Conservation (phyloP, 2,329 filamentous ascomycete genomes). For the Phaeophleospora eucalypticola region DNA sequence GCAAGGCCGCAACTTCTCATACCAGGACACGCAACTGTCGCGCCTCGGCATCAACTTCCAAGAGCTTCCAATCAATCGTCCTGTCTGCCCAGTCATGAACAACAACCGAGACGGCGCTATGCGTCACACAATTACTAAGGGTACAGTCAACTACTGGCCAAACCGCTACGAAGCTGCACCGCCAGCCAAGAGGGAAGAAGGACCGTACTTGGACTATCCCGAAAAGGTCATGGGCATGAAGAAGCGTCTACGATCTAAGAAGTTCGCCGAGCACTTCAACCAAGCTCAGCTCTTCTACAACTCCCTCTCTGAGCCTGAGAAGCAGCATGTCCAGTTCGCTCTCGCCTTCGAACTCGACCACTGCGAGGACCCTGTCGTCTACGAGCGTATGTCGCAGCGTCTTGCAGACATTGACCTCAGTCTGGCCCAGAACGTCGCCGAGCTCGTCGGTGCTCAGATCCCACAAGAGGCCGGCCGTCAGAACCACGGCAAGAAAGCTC, state of each 20-base stretch:
- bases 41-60: conserved; percentile 72
- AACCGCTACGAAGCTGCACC: conserved; percentile 64
- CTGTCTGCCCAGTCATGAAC: conserved; percentile 38
- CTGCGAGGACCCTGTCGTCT: conserved; percentile 74
- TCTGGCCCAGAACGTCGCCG: conserved; percentile 65
- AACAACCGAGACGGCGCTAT: conserved; percentile 44
- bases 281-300: conserved; percentile 84
- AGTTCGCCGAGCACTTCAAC: conserved; percentile 73
- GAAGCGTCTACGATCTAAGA: conserved; percentile 61
- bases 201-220: conserved; percentile 65
- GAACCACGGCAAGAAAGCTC: conserved; percentile 66
- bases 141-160: conserved; percentile 75
- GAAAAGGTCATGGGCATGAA: conserved; percentile 67
- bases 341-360: conserved; percentile 72
- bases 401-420: conserved; percentile 68
- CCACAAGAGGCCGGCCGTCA: conserved; percentile 50
- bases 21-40: conserved; percentile 65
- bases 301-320: conserved; percentile 64
- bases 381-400: conserved; percentile 64
- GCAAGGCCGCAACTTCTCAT: conserved; percentile 68
- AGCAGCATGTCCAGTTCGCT: conserved; percentile 57
- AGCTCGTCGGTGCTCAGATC: conserved; percentile 62
- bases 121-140: conserved; percentile 68
- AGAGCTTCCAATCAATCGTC: conserved; percentile 69
- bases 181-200: conserved; percentile 59